Base-by-base conservation (phyloP, 192 early-diverging fungal species). In the Umbelopsis sp. region DNA sequence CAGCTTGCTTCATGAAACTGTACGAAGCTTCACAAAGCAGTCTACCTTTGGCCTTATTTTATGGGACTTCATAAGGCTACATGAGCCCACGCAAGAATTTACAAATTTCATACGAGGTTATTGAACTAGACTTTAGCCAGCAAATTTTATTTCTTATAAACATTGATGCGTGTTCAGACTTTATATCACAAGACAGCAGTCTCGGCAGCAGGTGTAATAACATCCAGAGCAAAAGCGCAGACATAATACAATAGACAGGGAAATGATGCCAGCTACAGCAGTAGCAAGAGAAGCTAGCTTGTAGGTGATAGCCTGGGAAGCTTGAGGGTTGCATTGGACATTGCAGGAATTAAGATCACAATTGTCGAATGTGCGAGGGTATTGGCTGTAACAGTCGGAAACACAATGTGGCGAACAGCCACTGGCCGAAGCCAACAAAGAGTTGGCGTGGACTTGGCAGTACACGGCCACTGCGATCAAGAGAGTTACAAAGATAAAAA, bases 271-370 rank as follows among this genome's bases (percentile, higher is more conserved):
- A 35, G 55, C 55, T 16, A 61, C 30, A 37, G 33, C 33, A 4
- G 55, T 61, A 10, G 25, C 55, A 11, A 61, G 27, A 5, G 55
- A 61, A 7, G 55, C 55, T 12, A 61, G 30, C 30, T 27, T 8
- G 25, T 61, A 61, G 7, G 16, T 18, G 12, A 35, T 61, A 27
- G 55, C 55, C 55, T 61, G 30, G 13, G 55, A 22, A 18, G 55
- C 55, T 61, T 61, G 55, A 35, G 55, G 55, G 18, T 61, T n/a
- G 25, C 55, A 61, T 35, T 61, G 55, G 15, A 25, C 27, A 35
- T 61, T 30, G 27, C 55, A 61, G 55, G 27, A 35, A 5, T 13
- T 35, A 15, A 61, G 55, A 35, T 61, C 55, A 18, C 55, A 61
- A 4, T 15, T 16, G 30, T 61, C 16, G 11, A 35, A n/a, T 11